Conservation (phyloP, 2,329 filamentous ascomycete genomes). For the Aspergillus proliferans region DNA sequence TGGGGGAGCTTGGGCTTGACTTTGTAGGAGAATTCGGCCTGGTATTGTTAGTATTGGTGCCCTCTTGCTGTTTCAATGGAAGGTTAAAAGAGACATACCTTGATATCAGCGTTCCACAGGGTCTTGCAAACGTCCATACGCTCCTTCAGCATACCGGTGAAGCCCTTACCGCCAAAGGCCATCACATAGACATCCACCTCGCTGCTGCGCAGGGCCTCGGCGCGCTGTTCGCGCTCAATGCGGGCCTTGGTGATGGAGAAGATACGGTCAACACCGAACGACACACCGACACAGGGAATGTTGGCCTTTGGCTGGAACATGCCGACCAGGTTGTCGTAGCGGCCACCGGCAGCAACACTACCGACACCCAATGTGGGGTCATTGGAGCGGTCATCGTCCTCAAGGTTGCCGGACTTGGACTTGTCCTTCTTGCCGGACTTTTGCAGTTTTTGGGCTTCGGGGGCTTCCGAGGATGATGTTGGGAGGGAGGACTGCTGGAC, state of each 20-base stretch:
- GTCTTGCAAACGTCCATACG: constrained; percentile 71
- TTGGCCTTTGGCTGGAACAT: constrained; percentile 85
- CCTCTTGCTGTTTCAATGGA: neutral
- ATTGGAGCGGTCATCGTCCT: constrained; percentile 64
- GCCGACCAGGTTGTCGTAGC: constrained; percentile 87
- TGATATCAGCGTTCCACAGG: constrained; percentile 84
- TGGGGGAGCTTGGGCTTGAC: constrained; percentile 79
- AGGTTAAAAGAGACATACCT: constrained; percentile 42
- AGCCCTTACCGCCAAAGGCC: constrained; percentile 84
- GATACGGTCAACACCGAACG: constrained; percentile 92
- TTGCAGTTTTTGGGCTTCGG: constrained; percentile 27
- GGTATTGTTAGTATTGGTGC: constrained; percentile 14
- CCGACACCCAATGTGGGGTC: constrained; percentile 80
- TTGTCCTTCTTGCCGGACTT: constrained; percentile 40
- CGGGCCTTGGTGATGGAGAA: constrained; percentile 84
- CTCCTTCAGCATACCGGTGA: constrained; percentile 72
- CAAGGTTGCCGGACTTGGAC: constrained; percentile 45
- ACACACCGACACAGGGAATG: constrained; percentile 86
- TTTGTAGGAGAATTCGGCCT: constrained; percentile 84
- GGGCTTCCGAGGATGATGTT: constrained; percentile 26
- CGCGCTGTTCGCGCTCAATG: constrained; percentile 54
- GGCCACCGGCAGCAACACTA: constrained; percentile 80
- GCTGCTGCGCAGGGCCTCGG: constrained; percentile 55
- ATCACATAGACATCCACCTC: constrained; percentile 91
- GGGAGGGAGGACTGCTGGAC: constrained; percentile 16